Conservation (phyloP, 1,139 yeast species). For the Sugiyamaella neomexicana region DNA sequence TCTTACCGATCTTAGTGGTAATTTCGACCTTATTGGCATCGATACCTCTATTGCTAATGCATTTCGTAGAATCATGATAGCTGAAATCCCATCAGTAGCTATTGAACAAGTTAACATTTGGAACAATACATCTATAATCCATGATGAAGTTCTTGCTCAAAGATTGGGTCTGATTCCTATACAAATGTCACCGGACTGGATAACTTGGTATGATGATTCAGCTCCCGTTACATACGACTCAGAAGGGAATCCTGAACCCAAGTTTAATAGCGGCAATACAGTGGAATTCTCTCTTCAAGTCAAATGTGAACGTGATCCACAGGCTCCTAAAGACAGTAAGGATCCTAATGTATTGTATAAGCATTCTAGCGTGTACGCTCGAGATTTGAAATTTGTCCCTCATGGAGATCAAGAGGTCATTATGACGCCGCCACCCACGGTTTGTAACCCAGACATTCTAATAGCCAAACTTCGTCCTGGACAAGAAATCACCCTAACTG, state of each 20-base stretch:
- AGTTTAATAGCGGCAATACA: conserved; percentile 79
- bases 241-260: conserved; percentile 26
- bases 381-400: conserved; percentile 85
- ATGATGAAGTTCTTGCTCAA: conserved; percentile 94
- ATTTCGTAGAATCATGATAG: conserved; percentile 92
- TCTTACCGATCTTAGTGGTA: conserved; percentile 68
- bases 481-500: conserved; percentile 87
- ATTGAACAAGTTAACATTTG: conserved; percentile 86
- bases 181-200: conserved; percentile 81
- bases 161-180: conserved; percentile 91
- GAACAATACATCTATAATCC: conserved; percentile 94
- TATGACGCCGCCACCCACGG: conserved; percentile 61
- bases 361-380: conserved; percentile 84
- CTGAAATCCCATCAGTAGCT: conserved; percentile 96
- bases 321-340: conserved; percentile 75
- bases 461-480: conserved; percentile 95
- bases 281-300: conserved; percentile 80
- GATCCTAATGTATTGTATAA: conserved; percentile 82
- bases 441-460: conserved; percentile 69
- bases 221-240: conserved; percentile 39
- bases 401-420: conserved; percentile 81
- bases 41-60: conserved; percentile 96
- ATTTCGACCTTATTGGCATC: conserved; percentile 80
- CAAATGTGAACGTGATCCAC: conserved; percentile 79
- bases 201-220: conserved; percentile 59